A percentile compares a stretch with the other conserved stretches of the same genome.
Evolutionary conservation across 2,329 filamentous ascomycete species (phyloP).

Genomic region (Gliomastix tumulicola): DNA sequence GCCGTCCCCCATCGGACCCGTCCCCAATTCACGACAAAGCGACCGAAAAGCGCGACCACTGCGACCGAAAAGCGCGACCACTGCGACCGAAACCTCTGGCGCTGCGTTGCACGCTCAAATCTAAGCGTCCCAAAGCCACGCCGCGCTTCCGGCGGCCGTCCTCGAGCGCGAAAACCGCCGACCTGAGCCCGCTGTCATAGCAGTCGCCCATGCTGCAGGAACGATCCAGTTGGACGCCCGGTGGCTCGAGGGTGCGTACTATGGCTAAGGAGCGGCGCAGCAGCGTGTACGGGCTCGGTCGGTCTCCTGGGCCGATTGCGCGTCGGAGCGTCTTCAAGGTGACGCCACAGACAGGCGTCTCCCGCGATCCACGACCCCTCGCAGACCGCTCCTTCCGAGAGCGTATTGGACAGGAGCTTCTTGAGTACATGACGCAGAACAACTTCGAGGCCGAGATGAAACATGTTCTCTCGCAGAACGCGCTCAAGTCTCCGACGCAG

Average conservation of each 20-base stretch:
- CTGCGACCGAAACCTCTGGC: constrained; percentile 59
- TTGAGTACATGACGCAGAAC: constrained; percentile 86
- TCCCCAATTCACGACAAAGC: constrained; percentile 89
- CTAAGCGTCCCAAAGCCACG: constrained; percentile 78
- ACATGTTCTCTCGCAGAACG: constrained; percentile 80
- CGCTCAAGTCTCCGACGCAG: constrained; percentile 88
- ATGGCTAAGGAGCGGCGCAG: constrained; percentile 61
- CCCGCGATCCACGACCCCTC: constrained; percentile 78
- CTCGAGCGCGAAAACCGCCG: constrained; percentile 72
- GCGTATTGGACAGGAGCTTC: constrained; percentile 78
- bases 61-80: no score
- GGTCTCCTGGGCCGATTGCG: constrained; percentile 59
- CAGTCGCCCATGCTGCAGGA: constrained; percentile 66
- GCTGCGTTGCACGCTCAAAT: constrained; percentile 69
- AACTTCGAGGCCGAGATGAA: constrained; percentile 99
- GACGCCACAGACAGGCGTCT: constrained; percentile 73
- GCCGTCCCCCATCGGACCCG: constrained; percentile 87
- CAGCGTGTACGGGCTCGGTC: constrained; percentile 70
- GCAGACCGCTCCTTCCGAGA: constrained; percentile 74
- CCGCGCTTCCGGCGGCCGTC: constrained; percentile 81
- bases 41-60: constrained; percentile 68
- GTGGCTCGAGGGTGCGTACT: constrained; percentile 37
- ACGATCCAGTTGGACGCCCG: constrained; percentile 60
- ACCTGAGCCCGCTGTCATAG: constrained; percentile 76
- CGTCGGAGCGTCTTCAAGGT: constrained; percentile 96